A percentile compares a stretch with the other conserved stretches of the same genome.
Conservation (phyloP, 78 protist species). For the Dictyostelium capitatum region DNA sequence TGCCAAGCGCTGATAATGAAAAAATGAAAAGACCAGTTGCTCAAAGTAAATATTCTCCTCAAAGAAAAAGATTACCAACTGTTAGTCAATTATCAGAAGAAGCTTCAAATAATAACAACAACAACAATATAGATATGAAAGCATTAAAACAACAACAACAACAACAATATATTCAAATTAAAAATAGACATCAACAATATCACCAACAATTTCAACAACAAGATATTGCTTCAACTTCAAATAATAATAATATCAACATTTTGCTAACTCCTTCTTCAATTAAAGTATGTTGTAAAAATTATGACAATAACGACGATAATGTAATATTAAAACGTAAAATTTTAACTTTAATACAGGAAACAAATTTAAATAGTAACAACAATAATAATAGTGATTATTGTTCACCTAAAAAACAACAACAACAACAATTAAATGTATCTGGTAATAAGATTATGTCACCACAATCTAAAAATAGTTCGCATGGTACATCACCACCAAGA, state of each 20-base stretch:
- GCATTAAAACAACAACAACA: constrained; percentile 33
- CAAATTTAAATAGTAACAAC: background rate
- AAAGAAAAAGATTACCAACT: constrained; percentile 54
- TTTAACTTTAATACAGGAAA: background rate
- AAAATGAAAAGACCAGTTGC: constrained; percentile 49
- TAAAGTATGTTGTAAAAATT: constrained; percentile 17
- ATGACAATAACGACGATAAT: too few species aligned
- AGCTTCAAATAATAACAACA: background rate
- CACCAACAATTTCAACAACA: constrained; percentile 35
- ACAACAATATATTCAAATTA: constrained; percentile 26
- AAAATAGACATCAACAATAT: constrained; percentile 33
- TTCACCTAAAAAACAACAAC: constrained; percentile 70
- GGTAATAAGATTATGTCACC: constrained; percentile 7
- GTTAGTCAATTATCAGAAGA: background rate
- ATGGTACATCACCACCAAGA: constrained; percentile 21
- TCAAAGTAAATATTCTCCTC: constrained; percentile 53
- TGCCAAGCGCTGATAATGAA: constrained; percentile 20
- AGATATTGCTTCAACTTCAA: background rate
- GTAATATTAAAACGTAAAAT: too few species aligned
- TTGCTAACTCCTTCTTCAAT: constrained; percentile 53
- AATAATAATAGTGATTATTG: background rate
- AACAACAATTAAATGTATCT: background rate
- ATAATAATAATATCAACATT: background rate
- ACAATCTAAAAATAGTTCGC: background rate
- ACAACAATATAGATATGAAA: constrained; percentile 10